phyloP scores from a whole-genome alignment of 2,329 filamentous ascomycete genomes.

The Trichoderma sp. region DNA sequence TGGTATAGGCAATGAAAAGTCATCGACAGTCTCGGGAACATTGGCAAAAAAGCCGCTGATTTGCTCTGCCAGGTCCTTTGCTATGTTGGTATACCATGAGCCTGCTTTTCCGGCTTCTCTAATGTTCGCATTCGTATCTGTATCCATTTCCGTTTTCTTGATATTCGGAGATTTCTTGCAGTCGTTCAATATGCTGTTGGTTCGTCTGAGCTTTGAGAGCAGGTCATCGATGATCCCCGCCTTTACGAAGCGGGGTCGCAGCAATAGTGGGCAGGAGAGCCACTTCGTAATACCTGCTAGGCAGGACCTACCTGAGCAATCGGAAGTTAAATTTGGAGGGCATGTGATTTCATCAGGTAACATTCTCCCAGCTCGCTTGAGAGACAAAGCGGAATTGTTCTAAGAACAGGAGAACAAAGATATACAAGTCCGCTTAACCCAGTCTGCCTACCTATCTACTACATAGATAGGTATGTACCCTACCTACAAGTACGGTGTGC shows the following conservation, averaged over 20 bases:
- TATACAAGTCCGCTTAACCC: too few relatives aligned
- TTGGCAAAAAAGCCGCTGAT: slow-evolving; percentile 73
- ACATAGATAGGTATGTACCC: too few relatives aligned
- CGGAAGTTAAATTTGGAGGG: neutral
- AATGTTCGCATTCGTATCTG: slow-evolving; percentile 31
- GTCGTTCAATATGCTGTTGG: neutral
- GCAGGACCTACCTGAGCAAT: neutral
- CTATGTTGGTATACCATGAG: slow-evolving; percentile 77
- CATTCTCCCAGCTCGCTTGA: neutral
- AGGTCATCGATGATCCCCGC: neutral
- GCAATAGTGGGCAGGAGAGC: neutral
- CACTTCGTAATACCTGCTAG: neutral
- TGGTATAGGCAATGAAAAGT: slow-evolving; percentile 62
- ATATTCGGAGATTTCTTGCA: neutral
- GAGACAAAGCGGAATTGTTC: neutral
- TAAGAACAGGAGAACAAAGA: neutral
- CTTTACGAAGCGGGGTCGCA: slow-evolving; percentile 26
- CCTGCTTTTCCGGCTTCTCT: slow-evolving; percentile 74
- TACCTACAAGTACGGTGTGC: too few relatives aligned
- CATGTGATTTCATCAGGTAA: neutral
- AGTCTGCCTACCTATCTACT: too few relatives aligned
- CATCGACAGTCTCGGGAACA: slow-evolving; percentile 68
- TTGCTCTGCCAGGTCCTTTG: slow-evolving; percentile 61
- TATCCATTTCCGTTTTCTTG: neutral
- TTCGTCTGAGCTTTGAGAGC: neutral